Conservation (phyloP, 225 moss, liverwort and hornwort species). For the Asterella californica region DNA sequence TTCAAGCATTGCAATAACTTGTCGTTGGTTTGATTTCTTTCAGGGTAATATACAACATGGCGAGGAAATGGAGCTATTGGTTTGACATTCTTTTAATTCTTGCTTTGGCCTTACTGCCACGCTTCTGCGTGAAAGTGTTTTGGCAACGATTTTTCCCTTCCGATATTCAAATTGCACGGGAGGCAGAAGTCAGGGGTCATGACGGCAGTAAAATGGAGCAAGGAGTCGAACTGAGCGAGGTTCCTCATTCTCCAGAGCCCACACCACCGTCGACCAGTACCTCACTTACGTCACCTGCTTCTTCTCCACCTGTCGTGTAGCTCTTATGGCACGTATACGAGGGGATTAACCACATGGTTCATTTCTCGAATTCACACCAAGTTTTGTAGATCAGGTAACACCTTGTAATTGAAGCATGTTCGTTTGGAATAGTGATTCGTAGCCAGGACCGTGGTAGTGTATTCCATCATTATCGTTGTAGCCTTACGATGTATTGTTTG, state of each 20-base stretch:
- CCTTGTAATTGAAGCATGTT: conserved; percentile 3
- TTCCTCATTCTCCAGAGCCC: conserved; percentile 31
- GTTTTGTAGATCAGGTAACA: conserved; percentile 18
- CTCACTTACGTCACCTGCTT: background rate
- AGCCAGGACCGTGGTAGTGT: background rate
- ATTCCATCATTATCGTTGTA: conserved; percentile 8
- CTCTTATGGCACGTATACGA: background rate
- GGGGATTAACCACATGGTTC: background rate
- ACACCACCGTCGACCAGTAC: background rate
- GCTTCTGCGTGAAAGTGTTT: conserved; percentile 43
- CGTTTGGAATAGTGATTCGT: background rate
- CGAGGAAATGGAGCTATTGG: conserved; percentile 39
- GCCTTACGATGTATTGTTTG: conserved; percentile 15
- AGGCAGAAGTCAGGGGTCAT: conserved; percentile 44
- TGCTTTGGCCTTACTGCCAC: conserved; percentile 44
- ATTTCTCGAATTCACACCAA: background rate
- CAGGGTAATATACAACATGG: conserved; percentile 48
- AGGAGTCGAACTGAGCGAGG: conserved; percentile 47
- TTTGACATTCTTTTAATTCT: conserved; percentile 47
- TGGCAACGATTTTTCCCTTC: conserved; percentile 53
- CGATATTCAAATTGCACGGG: conserved; percentile 50
- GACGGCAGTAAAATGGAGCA: conserved; percentile 27
- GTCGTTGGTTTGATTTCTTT: background rate
- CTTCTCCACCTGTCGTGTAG: conserved; percentile 14
- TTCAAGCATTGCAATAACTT: background rate